These are phyloP conservation scores for Neocucurbitaria cava DNA, from an alignment of 2,329 filamentous ascomycete genomes.

Conservation along the genomic window DNA sequence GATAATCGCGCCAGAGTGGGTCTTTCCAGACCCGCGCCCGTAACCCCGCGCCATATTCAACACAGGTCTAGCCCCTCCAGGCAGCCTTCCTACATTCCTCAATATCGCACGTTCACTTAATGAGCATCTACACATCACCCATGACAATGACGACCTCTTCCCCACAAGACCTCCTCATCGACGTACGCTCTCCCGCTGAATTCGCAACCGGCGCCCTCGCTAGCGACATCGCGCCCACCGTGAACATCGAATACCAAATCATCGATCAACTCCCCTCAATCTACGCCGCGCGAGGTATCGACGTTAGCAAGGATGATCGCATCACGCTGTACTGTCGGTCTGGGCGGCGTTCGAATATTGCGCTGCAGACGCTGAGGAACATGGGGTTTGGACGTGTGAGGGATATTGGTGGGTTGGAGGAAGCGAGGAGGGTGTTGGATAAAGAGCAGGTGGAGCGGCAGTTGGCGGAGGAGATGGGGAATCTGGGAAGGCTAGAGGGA, in stretches of 20 bases:
- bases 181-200: conserved; percentile 47
- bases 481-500: not conserved
- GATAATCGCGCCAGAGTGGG: not conserved
- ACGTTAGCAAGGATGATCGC: conserved; percentile 31
- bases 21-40: not conserved
- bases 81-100: too few relatives aligned
- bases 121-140: too few relatives aligned
- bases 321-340: conserved; percentile 49
- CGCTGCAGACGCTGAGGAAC: conserved; percentile 33
- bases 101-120: too few relatives aligned
- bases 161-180: conserved; percentile 36
- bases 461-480: conserved; percentile 12
- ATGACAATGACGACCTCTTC: conserved; percentile 5
- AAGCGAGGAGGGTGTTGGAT: conserved; percentile 37
- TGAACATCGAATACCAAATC: conserved; percentile 49
- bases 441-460: conserved; percentile 32
- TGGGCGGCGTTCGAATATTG: conserved; percentile 44
- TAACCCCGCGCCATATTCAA: not conserved
- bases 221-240: conserved; percentile 30
- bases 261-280: conserved; percentile 38
- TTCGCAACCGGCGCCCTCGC: conserved; percentile 42
- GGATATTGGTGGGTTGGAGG: conserved; percentile 47
- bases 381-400: conserved; percentile 41
- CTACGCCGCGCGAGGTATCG: conserved; percentile 23
- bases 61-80: too few relatives aligned